Conservation (phyloP, 257 asterid genomes). For the Scutellaria baicalensis region DNA sequence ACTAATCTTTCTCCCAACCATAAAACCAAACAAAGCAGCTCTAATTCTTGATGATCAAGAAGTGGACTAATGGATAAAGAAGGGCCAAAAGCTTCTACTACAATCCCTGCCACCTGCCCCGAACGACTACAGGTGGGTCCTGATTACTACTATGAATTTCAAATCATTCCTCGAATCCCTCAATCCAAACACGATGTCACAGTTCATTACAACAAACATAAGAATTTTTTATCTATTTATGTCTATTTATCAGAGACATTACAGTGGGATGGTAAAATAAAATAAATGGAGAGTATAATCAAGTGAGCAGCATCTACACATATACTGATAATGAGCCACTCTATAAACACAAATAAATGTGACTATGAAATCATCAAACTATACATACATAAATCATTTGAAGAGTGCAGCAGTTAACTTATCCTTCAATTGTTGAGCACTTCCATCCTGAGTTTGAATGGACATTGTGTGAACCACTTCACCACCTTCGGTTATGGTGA, state of each 20-base stretch:
- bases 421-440: constrained; percentile 62
- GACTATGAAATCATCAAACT: background rate
- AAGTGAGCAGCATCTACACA: too few relatives aligned
- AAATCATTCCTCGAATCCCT: too few relatives aligned
- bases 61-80: constrained; percentile 28
- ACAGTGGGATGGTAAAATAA: too few relatives aligned
- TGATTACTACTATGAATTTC: background rate
- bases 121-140: constrained; percentile 16
- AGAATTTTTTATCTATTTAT: too few relatives aligned
- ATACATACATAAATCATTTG: constrained; percentile 30
- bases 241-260: too few relatives aligned
- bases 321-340: background rate
- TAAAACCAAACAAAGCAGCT: constrained; percentile 23
- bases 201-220: too few relatives aligned
- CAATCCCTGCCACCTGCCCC: constrained; percentile 27
- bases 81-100: constrained; percentile 15
- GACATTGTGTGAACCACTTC: constrained; percentile 74
- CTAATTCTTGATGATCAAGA: constrained; percentile 35
- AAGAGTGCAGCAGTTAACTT: constrained; percentile 59
- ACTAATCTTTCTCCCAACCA: constrained; percentile 4
- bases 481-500: constrained; percentile 53
- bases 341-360: background rate
- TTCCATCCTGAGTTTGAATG: constrained; percentile 49
- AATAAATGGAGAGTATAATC: too few relatives aligned
- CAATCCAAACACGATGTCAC: too few relatives aligned